Conservation (phyloP, 139 green algal genomes). For the Asterochloris erici region DNA sequence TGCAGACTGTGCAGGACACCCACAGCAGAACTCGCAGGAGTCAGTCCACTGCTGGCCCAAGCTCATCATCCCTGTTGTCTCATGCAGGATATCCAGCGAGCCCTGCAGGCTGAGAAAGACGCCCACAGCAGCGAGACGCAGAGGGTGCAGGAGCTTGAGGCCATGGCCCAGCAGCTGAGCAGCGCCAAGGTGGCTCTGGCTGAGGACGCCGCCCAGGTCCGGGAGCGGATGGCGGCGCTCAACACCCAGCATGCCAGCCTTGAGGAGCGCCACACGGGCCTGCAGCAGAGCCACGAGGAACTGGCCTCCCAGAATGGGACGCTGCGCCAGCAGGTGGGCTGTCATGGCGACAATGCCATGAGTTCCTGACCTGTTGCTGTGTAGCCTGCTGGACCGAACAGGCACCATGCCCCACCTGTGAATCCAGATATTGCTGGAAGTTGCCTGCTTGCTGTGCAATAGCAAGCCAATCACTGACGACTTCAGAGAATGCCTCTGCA, state of each 20-base stretch:
- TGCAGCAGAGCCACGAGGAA: not conserved
- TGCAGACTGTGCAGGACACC: too few relatives aligned
- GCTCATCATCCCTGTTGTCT: too few relatives aligned
- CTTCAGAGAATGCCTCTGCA: not conserved
- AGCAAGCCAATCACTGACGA: not conserved
- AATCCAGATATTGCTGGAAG: not conserved
- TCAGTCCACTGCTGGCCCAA: too few relatives aligned
- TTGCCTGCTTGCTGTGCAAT: not conserved
- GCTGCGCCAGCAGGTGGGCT: conserved; percentile 1
- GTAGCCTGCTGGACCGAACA: too few relatives aligned
- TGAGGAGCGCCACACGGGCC: not conserved
- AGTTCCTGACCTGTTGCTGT: not conserved
- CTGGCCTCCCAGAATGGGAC: not conserved
- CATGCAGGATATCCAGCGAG: conserved; percentile 4
- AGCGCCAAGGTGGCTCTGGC: not conserved
- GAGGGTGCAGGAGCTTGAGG: not conserved
- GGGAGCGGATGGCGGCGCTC: not conserved
- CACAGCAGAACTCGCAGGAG: too few relatives aligned
- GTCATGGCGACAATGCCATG: not conserved
- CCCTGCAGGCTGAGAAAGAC: not conserved
- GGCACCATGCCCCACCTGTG: not conserved
- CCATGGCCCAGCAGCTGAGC: not conserved
- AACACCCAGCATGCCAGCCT: not conserved
- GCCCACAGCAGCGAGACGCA: conserved; percentile 6
- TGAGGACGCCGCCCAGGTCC: conserved; percentile 1